A percentile compares a stretch with the other conserved stretches of the same genome.
Conservation (phyloP, 768 basidiomycete genomes). For the Mycena latifolia region DNA sequence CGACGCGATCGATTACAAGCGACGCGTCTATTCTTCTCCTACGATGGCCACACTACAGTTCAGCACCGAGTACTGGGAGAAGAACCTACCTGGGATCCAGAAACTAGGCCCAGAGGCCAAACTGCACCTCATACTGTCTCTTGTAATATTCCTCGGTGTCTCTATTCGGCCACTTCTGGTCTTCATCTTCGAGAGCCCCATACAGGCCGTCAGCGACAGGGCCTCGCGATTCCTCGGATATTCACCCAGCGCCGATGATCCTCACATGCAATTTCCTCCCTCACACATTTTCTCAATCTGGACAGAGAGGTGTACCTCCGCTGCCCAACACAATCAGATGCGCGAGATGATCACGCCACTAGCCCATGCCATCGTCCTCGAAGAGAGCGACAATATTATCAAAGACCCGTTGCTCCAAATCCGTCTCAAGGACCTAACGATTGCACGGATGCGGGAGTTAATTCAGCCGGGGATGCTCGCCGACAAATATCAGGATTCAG, state of each 20-base stretch:
- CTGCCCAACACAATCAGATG: not conserved
- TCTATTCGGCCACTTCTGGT: not conserved
- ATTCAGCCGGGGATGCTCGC: not conserved
- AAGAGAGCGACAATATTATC: not conserved
- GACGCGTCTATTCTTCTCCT: not conserved
- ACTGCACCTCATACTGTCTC: constrained; percentile 4
- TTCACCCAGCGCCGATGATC: not conserved
- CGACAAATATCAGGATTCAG: not conserved
- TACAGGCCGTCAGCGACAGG: not conserved
- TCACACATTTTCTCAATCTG: not conserved
- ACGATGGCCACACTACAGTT: constrained; percentile 2
- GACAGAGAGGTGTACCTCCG: not conserved
- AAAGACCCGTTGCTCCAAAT: not conserved
- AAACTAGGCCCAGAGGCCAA: not conserved
- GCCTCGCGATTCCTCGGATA: not conserved
- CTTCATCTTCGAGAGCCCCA: not conserved
- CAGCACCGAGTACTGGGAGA: not conserved
- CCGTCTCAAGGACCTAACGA: not conserved
- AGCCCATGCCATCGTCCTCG: not conserved
- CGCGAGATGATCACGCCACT: constrained; percentile 3
- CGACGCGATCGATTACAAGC: too few relatives aligned
- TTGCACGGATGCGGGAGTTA: not conserved
- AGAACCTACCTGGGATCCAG: not conserved
- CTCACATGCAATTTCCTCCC: not conserved
- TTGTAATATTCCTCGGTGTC: not conserved